These are phyloP conservation scores for Fistulina hepatica DNA, from an alignment of 1,284 basidiomycete genomes.

Conservation along the genomic window DNA sequence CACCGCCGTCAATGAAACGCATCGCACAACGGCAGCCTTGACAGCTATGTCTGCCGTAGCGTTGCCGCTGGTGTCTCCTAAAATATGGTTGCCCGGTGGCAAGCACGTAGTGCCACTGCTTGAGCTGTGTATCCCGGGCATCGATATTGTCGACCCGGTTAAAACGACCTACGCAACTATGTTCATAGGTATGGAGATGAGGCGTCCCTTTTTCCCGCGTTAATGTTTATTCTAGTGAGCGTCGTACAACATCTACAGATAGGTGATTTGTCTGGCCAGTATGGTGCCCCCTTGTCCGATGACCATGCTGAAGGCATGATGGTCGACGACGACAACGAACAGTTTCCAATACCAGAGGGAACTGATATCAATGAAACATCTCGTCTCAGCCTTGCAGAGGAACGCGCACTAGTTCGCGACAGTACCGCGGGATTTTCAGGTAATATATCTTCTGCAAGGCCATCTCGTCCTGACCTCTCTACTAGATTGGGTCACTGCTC, in stretches of 20 bases:
- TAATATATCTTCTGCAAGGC: conserved; percentile 20
- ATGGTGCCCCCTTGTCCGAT: conserved; percentile 43
- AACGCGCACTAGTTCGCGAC: conserved; percentile 62
- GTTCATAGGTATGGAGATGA: conserved; percentile 12
- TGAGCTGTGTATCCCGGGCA: conserved; percentile 84
- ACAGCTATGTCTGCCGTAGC: conserved; percentile 80
- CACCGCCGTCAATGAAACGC: conserved; percentile 91
- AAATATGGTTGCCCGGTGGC: conserved; percentile 75
- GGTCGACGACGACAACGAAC: conserved; percentile 35
- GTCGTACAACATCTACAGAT: conserved; percentile 75
- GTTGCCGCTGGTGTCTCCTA: conserved; percentile 69
- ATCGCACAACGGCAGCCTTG: conserved; percentile 84
- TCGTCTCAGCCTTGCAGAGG: conserved; percentile 54
- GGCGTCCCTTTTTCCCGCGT: conserved; percentile 45
- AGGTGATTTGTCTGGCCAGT: conserved; percentile 62
- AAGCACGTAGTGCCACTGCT: conserved; percentile 84
- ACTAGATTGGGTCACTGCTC: conserved; percentile 80
- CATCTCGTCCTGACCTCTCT: conserved; percentile 1
- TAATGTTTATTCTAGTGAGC: conserved; percentile 71
- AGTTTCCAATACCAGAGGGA: conserved; percentile 40
- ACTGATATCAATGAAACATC: conserved; percentile 39
- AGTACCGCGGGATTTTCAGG: conserved; percentile 75
- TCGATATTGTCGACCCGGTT: conserved; percentile 53
- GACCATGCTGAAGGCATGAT: conserved; percentile 42
- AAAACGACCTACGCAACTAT: conserved; percentile 14